Conservation (phyloP, 768 basidiomycete genomes). For the Termitomyces sp. region DNA sequence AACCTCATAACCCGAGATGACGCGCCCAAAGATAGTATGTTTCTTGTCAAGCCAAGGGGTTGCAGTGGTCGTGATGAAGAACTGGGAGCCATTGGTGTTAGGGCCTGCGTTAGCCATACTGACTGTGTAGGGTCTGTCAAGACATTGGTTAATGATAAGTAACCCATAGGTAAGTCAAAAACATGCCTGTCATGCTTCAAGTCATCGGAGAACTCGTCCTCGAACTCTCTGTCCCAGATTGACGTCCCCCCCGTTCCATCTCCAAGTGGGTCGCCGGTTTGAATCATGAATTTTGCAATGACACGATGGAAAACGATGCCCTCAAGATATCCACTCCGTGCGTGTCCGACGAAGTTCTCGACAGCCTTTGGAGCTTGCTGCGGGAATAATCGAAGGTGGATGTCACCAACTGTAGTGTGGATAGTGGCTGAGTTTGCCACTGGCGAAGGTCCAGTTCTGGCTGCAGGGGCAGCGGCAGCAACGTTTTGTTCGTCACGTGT, state of each 20-base stretch:
- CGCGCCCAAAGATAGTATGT: conserved; percentile 90
- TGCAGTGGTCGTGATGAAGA: conserved; percentile 95
- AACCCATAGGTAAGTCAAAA: neutral
- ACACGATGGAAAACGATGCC: conserved; percentile 94
- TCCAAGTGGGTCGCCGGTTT: conserved; percentile 92
- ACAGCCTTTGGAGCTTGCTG: conserved; percentile 91
- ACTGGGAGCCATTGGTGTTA: conserved; percentile 90
- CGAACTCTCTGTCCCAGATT: conserved; percentile 88
- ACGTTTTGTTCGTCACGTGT: conserved; percentile 94
- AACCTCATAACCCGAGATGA: conserved; percentile 82
- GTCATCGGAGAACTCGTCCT: conserved; percentile 89
- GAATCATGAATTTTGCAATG: conserved; percentile 98
- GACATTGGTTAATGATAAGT: neutral
- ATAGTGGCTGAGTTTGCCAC: conserved; percentile 81
- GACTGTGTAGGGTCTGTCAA: conserved; percentile 79
- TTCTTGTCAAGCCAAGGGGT: conserved; percentile 92
- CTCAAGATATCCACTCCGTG: conserved; percentile 87
- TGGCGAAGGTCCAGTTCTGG: conserved; percentile 55
- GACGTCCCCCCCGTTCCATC: conserved; percentile 91
- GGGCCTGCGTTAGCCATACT: conserved; percentile 96
- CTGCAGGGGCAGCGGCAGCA: conserved; percentile 52
- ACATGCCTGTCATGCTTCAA: conserved; percentile 84
- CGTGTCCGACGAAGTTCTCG: conserved; percentile 95
- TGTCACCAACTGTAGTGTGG: conserved; percentile 94
- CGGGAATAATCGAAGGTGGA: conserved; percentile 85